Evolutionary conservation across 1,284 basidiomycete species (phyloP).

Genomic region (Binderoboletus segoi): DNA sequence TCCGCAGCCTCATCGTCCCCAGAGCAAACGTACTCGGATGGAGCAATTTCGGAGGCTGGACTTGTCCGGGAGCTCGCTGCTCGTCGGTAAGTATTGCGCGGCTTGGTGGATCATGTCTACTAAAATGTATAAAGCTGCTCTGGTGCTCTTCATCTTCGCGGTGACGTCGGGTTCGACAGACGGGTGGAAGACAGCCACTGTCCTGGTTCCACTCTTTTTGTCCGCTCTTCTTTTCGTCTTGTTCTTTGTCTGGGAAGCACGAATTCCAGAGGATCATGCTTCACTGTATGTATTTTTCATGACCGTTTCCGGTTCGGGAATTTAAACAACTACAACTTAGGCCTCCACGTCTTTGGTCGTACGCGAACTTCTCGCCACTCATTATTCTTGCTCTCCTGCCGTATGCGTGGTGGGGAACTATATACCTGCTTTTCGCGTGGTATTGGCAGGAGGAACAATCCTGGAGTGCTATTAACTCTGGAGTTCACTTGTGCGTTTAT

Average conservation of each 20-base stretch:
- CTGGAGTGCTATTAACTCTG: slow-evolving; percentile 37
- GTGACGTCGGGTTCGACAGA: slow-evolving; percentile 47
- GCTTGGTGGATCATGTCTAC: too few species aligned
- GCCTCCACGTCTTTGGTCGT: slow-evolving; percentile 43
- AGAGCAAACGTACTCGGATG: too few species aligned
- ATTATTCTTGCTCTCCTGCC: slow-evolving; percentile 41
- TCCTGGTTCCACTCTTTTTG: slow-evolving; percentile 44
- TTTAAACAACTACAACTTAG: slow-evolving; percentile 18
- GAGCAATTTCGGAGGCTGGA: too few species aligned
- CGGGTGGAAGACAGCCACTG: slow-evolving; percentile 46
- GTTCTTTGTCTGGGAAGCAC: slow-evolving; percentile 46
- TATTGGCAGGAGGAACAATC: slow-evolving; percentile 41
- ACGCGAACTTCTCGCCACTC: slow-evolving; percentile 43
- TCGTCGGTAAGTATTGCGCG: too few species aligned
- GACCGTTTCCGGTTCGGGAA: not conserved
- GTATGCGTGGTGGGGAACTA: slow-evolving; percentile 40
- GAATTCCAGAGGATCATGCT: slow-evolving; percentile 35
- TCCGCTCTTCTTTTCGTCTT: slow-evolving; percentile 36
- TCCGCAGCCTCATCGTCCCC: too few species aligned
- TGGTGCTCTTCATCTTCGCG: slow-evolving; percentile 53
- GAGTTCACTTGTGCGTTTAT: slow-evolving; percentile 37
- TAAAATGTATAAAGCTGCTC: too few species aligned
- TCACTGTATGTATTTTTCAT: slow-evolving; percentile 33
- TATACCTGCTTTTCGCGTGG: slow-evolving; percentile 34
- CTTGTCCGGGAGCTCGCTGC: too few species aligned